Conservation (phyloP, 306 rosid species). For the Glycine tomentella region DNA sequence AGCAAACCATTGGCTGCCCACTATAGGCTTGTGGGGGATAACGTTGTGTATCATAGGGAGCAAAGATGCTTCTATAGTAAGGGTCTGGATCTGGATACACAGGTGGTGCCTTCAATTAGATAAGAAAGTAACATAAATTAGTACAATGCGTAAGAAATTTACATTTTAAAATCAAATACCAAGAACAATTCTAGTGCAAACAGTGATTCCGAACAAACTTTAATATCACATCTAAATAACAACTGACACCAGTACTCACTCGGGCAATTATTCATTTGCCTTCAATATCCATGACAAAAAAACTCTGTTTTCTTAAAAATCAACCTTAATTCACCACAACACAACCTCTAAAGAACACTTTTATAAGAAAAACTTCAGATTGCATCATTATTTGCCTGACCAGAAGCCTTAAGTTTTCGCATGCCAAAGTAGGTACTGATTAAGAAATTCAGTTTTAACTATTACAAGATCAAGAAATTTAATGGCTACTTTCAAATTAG, state of each 20-base stretch:
- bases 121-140: too few relatives aligned
- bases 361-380: slow-evolving; percentile 5
- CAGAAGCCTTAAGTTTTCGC: not conserved
- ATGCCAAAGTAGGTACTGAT: not conserved
- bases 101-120: too few relatives aligned
- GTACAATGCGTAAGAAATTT: too few relatives aligned
- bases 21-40: slow-evolving; percentile 81
- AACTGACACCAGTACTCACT: slow-evolving; percentile 8
- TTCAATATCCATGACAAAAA: slow-evolving; percentile 11
- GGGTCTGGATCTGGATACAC: slow-evolving; percentile 15
- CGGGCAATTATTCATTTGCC: not conserved
- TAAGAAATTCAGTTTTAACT: not conserved
- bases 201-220: too few relatives aligned
- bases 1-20: slow-evolving; percentile 81
- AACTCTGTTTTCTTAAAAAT: not conserved
- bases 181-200: too few relatives aligned
- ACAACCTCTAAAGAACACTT: not conserved
- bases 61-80: slow-evolving; percentile 88
- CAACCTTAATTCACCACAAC: not conserved
- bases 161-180: too few relatives aligned
- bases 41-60: slow-evolving; percentile 77
- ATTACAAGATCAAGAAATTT: slow-evolving; percentile 10
- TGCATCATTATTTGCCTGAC: not conserved
- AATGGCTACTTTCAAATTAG: not conserved
- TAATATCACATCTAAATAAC: not conserved